These are phyloP conservation scores for Zymoseptoria pseudotritici DNA, from an alignment of 2,329 filamentous ascomycete genomes.

Conservation along the genomic window DNA sequence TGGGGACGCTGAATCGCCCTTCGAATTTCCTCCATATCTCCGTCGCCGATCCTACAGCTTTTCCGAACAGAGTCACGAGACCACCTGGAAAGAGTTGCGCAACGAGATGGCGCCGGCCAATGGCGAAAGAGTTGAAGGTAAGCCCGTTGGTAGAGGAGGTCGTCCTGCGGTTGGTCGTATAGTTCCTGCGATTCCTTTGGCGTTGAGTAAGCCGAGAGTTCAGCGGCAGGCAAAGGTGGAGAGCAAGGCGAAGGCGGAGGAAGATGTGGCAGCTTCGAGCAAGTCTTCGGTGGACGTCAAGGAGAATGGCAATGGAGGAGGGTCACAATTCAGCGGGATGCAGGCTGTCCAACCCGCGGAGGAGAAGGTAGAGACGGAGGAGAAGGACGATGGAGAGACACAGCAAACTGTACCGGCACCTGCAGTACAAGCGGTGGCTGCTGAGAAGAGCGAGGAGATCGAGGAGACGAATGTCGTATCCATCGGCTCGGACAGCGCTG, in stretches of 20 bases:
- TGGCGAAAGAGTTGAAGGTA: slow-evolving; percentile 5
- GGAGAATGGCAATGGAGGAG: background rate
- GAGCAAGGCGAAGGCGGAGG: slow-evolving; percentile 1
- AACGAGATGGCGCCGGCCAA: slow-evolving; percentile 18
- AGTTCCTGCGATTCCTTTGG: slow-evolving; percentile 27
- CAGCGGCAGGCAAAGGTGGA: slow-evolving; percentile 10
- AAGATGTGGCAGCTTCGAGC: background rate
- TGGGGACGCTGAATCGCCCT: slow-evolving; percentile 14
- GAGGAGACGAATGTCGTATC: background rate
- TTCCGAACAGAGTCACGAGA: background rate
- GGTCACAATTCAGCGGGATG: background rate
- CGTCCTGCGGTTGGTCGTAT: slow-evolving; percentile 17
- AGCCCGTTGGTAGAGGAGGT: slow-evolving; percentile 11
- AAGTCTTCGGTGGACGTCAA: background rate
- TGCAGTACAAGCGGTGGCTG: background rate
- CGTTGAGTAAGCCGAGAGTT: slow-evolving; percentile 21
- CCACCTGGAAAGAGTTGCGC: background rate
- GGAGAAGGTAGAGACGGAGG: background rate
- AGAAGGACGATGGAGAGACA: background rate
- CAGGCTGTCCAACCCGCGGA: background rate
- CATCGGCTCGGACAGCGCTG: slow-evolving; percentile 7
- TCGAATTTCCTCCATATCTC: background rate
- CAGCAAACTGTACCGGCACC: background rate
- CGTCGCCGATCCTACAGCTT: background rate
- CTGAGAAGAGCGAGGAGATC: background rate